phyloP scores from a whole-genome alignment of 495 filamentous ascomycete genomes.

The Penicillium ucsense region DNA sequence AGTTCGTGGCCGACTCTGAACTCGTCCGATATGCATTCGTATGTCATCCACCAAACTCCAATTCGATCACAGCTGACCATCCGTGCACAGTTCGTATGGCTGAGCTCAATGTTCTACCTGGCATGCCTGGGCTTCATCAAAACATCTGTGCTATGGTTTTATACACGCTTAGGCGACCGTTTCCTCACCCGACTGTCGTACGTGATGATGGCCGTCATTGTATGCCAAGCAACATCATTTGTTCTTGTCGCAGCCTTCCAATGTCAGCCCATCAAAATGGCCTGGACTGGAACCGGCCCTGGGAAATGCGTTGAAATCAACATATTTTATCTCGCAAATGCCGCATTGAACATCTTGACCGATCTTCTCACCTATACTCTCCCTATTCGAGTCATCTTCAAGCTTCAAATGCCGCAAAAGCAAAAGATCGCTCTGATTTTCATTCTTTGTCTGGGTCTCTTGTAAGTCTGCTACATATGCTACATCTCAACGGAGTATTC shows the following conservation, averaged over 20 bases:
- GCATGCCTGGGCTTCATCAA: constrained; percentile 32
- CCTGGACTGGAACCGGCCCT: constrained; percentile 15
- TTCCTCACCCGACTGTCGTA: constrained; percentile 21
- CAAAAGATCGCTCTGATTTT: constrained; percentile 23
- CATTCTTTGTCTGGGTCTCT: constrained; percentile 33
- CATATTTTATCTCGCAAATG: constrained; percentile 34
- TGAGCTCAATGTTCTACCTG: constrained; percentile 35
- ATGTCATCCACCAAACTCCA: background rate
- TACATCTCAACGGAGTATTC: no score
- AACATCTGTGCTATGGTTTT: constrained; percentile 30
- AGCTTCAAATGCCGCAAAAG: constrained; percentile 26
- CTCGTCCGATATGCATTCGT: constrained; percentile 24
- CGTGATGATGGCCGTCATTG: constrained; percentile 23
- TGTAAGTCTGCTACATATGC: constrained; percentile 17
- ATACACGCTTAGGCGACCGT: constrained; percentile 29
- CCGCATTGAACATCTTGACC: constrained; percentile 41
- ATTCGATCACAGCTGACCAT: background rate
- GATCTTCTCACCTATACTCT: constrained; percentile 45
- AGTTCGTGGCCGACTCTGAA: constrained; percentile 11
- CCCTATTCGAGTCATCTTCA: constrained; percentile 29
- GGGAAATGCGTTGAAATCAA: constrained; percentile 40
- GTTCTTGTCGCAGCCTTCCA: constrained; percentile 31
- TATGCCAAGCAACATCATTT: constrained; percentile 22
- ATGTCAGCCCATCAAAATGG: constrained; percentile 24
- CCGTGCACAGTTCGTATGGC: constrained; percentile 22